Conservation (phyloP, 192 early-diverging fungal species). For the Backusella circina region DNA sequence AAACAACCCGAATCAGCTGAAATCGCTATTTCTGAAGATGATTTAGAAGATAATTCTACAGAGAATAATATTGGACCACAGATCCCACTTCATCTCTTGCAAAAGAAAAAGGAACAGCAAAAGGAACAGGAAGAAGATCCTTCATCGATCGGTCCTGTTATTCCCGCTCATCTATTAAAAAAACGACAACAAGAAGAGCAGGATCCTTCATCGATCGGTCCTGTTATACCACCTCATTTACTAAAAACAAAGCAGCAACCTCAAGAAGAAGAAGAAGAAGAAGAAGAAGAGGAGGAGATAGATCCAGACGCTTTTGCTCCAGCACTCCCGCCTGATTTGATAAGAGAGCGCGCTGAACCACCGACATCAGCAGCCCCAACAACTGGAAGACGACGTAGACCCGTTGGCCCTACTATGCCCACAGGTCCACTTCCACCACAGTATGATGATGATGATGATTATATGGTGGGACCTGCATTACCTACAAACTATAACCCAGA, state of each 20-base stretch:
- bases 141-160: neutral
- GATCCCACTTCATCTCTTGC: slow-evolving; percentile 5
- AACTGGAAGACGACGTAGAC: slow-evolving; percentile 12
- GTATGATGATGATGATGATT: slow-evolving; percentile 19
- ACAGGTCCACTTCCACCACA: neutral
- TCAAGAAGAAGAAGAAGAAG: neutral
- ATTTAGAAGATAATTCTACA: neutral
- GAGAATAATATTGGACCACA: slow-evolving; percentile 4
- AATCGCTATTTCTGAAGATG: neutral
- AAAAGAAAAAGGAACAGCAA: neutral
- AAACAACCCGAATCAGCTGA: neutral
- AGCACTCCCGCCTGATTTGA: slow-evolving; percentile 29
- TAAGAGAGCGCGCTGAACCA: slow-evolving; percentile 1
- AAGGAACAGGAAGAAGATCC: neutral
- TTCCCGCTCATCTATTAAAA: slow-evolving; percentile 5
- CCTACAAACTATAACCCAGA: slow-evolving; percentile 13
- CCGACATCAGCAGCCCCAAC: neutral
- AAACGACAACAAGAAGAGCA: neutral
- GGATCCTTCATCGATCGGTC: neutral
- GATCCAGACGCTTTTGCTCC: slow-evolving; percentile 28
- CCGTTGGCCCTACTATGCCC: slow-evolving; percentile 20
- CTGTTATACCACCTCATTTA: slow-evolving; percentile 4
- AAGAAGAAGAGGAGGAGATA: neutral
- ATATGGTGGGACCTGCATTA: slow-evolving; percentile 22
- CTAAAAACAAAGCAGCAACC: slow-evolving; percentile 3